Conservation (phyloP, 495 filamentous ascomycete species). For the Daldinia grandis region DNA sequence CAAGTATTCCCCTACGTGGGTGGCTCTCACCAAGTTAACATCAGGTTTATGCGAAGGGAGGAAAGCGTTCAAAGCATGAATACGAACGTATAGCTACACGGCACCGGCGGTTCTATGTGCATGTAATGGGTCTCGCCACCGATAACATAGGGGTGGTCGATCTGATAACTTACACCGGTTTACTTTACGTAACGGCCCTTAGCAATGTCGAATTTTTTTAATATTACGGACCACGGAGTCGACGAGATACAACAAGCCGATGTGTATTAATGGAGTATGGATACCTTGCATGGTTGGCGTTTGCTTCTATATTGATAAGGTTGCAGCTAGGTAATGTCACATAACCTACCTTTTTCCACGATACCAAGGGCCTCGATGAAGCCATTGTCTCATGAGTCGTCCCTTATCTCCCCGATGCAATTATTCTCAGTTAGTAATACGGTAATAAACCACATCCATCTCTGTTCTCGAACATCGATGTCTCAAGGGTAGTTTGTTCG, state of each 20-base stretch:
- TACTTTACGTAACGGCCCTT: slow-evolving; percentile 1
- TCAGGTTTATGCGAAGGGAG: slow-evolving; percentile 85
- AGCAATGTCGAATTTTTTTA: slow-evolving; percentile 1
- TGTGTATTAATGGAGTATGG: slow-evolving; percentile 26
- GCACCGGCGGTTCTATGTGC: not conserved
- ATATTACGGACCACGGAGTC: slow-evolving; percentile 4
- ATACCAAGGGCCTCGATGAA: slow-evolving; percentile 8
- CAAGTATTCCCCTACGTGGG: slow-evolving; percentile 81
- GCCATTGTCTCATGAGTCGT: slow-evolving; percentile 5
- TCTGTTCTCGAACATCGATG: slow-evolving; percentile 19
- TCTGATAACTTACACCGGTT: not conserved
- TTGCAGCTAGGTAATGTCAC: slow-evolving; percentile 38
- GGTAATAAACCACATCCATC: slow-evolving; percentile 2
- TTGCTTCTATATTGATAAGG: slow-evolving; percentile 30
- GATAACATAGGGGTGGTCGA: not conserved
- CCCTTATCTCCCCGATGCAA: not conserved
- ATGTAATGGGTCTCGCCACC: slow-evolving; percentile 6
- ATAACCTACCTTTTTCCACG: slow-evolving; percentile 12
- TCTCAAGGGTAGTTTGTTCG: slow-evolving; percentile 20
- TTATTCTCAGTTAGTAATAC: slow-evolving; percentile 7
- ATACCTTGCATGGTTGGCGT: slow-evolving; percentile 43
- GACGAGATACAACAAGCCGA: not conserved
- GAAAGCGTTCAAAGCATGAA: slow-evolving; percentile 50
- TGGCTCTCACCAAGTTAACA: slow-evolving; percentile 72
- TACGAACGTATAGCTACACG: not conserved